These are phyloP conservation scores for Polytolypa hystricis DNA, from an alignment of 2,329 filamentous ascomycete species.

Conservation along the genomic window DNA sequence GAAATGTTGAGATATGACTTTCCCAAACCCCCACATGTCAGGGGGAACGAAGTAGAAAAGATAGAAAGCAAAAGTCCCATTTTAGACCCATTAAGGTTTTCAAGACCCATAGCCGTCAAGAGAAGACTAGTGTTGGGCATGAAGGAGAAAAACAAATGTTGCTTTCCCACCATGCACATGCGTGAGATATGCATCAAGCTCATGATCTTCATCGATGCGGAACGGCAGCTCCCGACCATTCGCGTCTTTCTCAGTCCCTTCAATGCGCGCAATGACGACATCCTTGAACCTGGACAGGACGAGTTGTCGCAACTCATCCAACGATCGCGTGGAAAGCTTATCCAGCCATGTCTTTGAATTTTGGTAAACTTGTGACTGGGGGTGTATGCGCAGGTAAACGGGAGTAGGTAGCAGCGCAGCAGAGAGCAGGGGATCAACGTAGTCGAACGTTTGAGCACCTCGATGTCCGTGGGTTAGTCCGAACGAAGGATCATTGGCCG, in stretches of 20 bases:
- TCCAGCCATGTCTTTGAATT: slow-evolving; percentile 50
- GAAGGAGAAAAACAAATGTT: slow-evolving; percentile 37
- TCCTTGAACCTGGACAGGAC: slow-evolving; percentile 52
- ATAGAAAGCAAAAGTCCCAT: no score
- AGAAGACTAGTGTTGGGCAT: background rate
- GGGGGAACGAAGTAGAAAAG: no score
- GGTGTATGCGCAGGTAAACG: slow-evolving; percentile 59
- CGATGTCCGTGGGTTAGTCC: slow-evolving; percentile 7
- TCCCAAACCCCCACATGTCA: no score
- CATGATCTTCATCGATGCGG: slow-evolving; percentile 56
- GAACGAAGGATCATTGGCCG: slow-evolving; percentile 40
- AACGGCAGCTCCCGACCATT: slow-evolving; percentile 29
- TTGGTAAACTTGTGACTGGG: slow-evolving; percentile 45
- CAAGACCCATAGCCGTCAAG: no score
- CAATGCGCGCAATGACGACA: slow-evolving; percentile 47
- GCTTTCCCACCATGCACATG: slow-evolving; percentile 49
- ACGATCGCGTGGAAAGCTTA: slow-evolving; percentile 46
- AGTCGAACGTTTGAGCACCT: slow-evolving; percentile 21
- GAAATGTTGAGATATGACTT: no score
- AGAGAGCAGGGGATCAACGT: slow-evolving; percentile 28
- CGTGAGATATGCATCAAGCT: slow-evolving; percentile 60
- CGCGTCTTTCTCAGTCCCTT: slow-evolving; percentile 53
- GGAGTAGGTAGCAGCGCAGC: slow-evolving; percentile 35
- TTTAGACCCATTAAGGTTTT: no score
- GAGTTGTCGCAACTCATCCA: slow-evolving; percentile 53